phyloP scores from a whole-genome alignment of 2,329 filamentous ascomycete genomes.

The Cyphellophora europaea region DNA sequence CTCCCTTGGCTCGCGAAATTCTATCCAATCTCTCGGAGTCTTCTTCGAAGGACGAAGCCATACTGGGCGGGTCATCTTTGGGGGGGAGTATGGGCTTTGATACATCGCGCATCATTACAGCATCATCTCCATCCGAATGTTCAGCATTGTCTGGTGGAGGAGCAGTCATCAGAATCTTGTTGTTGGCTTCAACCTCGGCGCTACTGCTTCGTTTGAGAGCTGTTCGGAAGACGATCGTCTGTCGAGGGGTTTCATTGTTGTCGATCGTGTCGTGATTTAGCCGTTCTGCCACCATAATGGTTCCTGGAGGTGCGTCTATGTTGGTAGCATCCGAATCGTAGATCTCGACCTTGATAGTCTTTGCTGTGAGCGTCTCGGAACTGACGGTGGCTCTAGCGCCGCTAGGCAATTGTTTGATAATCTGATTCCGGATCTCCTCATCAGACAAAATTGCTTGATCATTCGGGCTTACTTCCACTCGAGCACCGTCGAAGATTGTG shows the following conservation, averaged over 20 bases:
- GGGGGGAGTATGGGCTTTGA: neutral
- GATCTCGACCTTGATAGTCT: conserved; percentile 38
- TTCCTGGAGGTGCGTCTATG: conserved; percentile 35
- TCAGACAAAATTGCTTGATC: conserved; percentile 31
- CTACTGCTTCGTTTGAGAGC: conserved; percentile 25
- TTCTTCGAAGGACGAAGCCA: neutral
- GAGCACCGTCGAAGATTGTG: conserved; percentile 15
- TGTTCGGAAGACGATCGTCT: conserved; percentile 37
- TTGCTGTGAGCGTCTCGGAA: conserved; percentile 32
- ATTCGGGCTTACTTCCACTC: conserved; percentile 22
- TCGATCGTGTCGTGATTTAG: conserved; percentile 39
- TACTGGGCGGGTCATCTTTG: neutral
- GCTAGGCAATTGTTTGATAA: conserved; percentile 32
- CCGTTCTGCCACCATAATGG: conserved; percentile 34
- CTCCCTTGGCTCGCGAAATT: neutral
- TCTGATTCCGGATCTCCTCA: conserved; percentile 38
- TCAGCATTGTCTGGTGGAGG: neutral
- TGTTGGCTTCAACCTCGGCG: conserved; percentile 9
- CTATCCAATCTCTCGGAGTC: neutral
- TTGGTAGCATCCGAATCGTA: conserved; percentile 32
- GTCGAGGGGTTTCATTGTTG: conserved; percentile 30
- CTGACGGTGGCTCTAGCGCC: conserved; percentile 34
- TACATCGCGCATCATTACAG: conserved; percentile 3
- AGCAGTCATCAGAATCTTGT: conserved; percentile 2
- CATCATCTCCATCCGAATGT: neutral